Percentiles rank a stretch among this genome's conserved stretches.
phyloP scores from a whole-genome alignment of 495 filamentous ascomycete species.

The Aspergillus ellipticus region DNA sequence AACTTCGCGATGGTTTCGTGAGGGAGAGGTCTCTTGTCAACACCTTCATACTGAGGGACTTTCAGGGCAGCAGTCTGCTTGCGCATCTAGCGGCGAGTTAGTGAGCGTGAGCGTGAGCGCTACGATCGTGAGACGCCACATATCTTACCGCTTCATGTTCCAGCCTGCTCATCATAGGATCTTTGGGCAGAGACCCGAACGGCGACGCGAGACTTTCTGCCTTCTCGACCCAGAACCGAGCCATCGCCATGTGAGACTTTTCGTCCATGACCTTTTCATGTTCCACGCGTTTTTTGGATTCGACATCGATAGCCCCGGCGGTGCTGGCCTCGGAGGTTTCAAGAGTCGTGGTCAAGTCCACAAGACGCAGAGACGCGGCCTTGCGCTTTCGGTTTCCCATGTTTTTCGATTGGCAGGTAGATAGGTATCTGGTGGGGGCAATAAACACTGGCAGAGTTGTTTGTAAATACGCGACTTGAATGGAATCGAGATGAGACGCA shows the following conservation, averaged over 20 bases:
- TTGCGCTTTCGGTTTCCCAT: background rate
- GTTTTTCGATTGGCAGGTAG: too few relatives aligned
- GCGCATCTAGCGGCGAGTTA: background rate
- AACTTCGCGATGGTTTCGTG: conserved; percentile 58
- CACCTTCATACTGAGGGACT: background rate
- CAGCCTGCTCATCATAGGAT: background rate
- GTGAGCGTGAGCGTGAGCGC: background rate
- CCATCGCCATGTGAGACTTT: background rate
- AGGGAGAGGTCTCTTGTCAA: conserved; percentile 17
- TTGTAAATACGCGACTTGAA: too few relatives aligned
- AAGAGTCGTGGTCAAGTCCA: background rate
- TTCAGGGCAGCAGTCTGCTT: background rate
- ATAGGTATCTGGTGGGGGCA: too few relatives aligned
- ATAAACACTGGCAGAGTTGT: too few relatives aligned
- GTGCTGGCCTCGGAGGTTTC: background rate
- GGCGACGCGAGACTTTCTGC: conserved; percentile 2
- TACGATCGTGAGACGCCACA: background rate
- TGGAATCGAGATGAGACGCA: too few relatives aligned
- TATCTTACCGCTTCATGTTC: background rate
- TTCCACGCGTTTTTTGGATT: conserved; percentile 1
- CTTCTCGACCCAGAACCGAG: conserved; percentile 3
- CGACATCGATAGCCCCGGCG: background rate
- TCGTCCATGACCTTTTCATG: background rate
- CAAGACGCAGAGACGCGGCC: background rate
- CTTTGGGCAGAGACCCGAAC: background rate